Percentiles rank a stretch among this genome's conserved stretches.
Conservation (phyloP, 129 eudicot species). For the Kitagawia praeruptora region DNA sequence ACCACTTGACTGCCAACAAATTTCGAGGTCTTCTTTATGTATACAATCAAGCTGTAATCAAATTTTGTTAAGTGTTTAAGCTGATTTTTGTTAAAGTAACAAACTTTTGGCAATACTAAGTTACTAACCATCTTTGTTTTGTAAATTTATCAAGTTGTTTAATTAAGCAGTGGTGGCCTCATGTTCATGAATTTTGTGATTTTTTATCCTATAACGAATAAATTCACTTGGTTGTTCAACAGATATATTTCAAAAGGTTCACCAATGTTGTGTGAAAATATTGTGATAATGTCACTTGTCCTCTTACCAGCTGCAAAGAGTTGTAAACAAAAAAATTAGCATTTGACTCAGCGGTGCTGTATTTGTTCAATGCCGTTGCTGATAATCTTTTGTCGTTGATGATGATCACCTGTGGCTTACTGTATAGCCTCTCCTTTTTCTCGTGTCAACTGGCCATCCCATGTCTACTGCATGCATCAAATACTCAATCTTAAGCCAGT, state of each 20-base stretch:
- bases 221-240: not conserved
- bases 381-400: not conserved
- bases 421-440: not conserved
- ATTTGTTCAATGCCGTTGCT: not conserved
- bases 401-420: not conserved
- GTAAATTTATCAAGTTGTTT: not conserved
- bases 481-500: not conserved
- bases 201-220: too few species aligned
- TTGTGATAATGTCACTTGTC: not conserved
- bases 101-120: not conserved
- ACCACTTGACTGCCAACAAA: not conserved
- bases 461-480: not conserved
- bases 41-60: too few species aligned
- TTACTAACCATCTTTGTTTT: not conserved
- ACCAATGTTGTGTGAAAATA: not conserved
- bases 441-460: not conserved
- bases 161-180: not conserved
- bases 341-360: not conserved
- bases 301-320: not conserved
- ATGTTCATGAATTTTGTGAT: not conserved
- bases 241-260: too few species aligned
- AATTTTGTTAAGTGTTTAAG: too few species aligned
- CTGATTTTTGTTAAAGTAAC: not conserved
- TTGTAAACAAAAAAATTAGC: not conserved
- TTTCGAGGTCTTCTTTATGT: not conserved